A percentile compares a stretch with the other conserved stretches of the same genome.
phyloP scores from a whole-genome alignment of 208 protist species.

The Herpetomonas muscarum region DNA sequence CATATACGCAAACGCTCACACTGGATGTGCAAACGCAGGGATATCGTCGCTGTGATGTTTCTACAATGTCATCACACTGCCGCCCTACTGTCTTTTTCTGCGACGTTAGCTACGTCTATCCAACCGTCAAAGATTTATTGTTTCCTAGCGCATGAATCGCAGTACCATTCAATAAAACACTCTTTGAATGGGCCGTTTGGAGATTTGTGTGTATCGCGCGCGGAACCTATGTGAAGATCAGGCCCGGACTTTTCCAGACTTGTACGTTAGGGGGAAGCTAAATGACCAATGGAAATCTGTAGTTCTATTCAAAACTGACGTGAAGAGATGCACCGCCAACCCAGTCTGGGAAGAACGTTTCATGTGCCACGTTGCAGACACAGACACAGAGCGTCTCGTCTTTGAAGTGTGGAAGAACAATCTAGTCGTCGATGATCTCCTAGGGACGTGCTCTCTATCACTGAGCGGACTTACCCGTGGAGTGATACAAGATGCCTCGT shows the following conservation, averaged over 20 bases:
- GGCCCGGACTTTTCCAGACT: slow-evolving; percentile 39
- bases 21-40: no score
- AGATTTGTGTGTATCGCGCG: slow-evolving; percentile 55
- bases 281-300: slow-evolving; percentile 42
- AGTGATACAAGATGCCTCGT: slow-evolving; percentile 60
- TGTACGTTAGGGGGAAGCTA: slow-evolving; percentile 53
- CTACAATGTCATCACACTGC: no score
- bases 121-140: no score
- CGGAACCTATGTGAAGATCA: slow-evolving; percentile 52
- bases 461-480: slow-evolving; percentile 45
- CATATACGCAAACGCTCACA: no score
- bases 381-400: slow-evolving; percentile 29
- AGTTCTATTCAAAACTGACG: slow-evolving; percentile 25
- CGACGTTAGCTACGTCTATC: no score
- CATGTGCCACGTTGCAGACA: slow-evolving; percentile 63
- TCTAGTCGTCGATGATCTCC: slow-evolving; percentile 45
- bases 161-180: neutral
- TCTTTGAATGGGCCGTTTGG: slow-evolving; percentile 50
- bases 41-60: no score
- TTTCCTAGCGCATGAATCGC: no score
- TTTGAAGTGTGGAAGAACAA: slow-evolving; percentile 77
- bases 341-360: slow-evolving; percentile 72
- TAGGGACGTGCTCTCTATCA: slow-evolving; percentile 52
- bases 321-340: slow-evolving; percentile 43
- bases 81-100: no score